phyloP scores from a whole-genome alignment of 1,284 basidiomycete species.

The Naganishia liquefaciens region DNA sequence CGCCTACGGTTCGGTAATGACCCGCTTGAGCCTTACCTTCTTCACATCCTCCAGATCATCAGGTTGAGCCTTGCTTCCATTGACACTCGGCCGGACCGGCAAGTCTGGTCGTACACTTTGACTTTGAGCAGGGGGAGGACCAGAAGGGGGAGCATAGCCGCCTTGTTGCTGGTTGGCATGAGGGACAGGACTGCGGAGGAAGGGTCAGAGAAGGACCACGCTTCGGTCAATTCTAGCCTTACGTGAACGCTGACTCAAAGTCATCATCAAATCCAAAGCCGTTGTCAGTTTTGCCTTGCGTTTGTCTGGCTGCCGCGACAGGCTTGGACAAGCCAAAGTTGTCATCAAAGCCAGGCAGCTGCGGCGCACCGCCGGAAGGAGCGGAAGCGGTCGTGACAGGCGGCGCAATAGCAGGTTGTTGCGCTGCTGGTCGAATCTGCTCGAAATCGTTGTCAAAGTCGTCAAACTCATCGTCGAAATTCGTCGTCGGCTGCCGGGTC shows the following conservation, averaged over 20 bases:
- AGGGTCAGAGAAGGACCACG: neutral
- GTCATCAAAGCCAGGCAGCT: conserved; percentile 24
- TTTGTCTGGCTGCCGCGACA: neutral
- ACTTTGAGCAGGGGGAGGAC: conserved; percentile 22
- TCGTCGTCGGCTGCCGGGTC: conserved; percentile 34
- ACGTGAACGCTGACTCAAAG: conserved; percentile 27
- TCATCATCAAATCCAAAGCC: conserved; percentile 30
- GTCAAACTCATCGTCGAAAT: conserved; percentile 53
- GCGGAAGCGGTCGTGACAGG: neutral
- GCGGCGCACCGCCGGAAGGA: neutral
- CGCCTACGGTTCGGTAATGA: neutral
- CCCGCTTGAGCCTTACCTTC: conserved; percentile 42
- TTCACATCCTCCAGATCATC: conserved; percentile 55
- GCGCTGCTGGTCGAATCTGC: conserved; percentile 20
- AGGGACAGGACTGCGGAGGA: neutral
- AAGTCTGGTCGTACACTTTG: conserved; percentile 36
- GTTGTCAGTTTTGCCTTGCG: neutral
- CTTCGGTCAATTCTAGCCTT: neutral
- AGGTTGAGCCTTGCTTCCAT: conserved; percentile 40
- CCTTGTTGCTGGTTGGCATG: conserved; percentile 10
- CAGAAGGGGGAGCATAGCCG: conserved; percentile 19
- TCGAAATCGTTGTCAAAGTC: conserved; percentile 48
- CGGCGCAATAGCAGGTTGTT: conserved; percentile 1
- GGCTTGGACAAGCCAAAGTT: conserved; percentile 13
- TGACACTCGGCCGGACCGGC: conserved; percentile 42